These are phyloP conservation scores for Circinella minor DNA, from an alignment of 371 early-diverging fungal genomes.

Conservation along the genomic window DNA sequence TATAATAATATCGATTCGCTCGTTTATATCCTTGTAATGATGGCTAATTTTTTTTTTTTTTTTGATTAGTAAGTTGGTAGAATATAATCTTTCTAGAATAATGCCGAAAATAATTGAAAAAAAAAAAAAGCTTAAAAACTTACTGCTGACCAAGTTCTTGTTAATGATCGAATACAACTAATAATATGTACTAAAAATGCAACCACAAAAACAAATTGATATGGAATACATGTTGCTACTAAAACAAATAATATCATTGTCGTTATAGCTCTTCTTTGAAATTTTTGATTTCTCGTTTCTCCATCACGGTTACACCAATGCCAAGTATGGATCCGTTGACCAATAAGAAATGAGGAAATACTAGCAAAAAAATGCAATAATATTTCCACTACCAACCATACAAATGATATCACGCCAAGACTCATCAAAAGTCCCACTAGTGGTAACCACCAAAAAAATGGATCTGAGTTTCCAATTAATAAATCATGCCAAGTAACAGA, in stretches of 20 bases:
- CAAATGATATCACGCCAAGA: constrained; percentile 53
- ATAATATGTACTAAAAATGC: constrained; percentile 77
- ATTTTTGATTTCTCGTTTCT: constrained; percentile 41
- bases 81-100: neutral
- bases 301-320: constrained; percentile 25
- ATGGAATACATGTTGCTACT: constrained; percentile 78
- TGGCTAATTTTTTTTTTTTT: neutral
- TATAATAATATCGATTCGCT: constrained; percentile 62
- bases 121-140: constrained; percentile 12
- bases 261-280: constrained; percentile 60
- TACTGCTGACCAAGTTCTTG: constrained; percentile 45
- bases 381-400: constrained; percentile 50
- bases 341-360: constrained; percentile 13
- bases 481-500: constrained; percentile 46
- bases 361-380: constrained; percentile 22
- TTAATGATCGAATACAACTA: constrained; percentile 63
- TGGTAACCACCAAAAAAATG: constrained; percentile 71
- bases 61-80: too few relatives aligned
- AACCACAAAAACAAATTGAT: constrained; percentile 83
- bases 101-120: neutral
- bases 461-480: constrained; percentile 59
- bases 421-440: constrained; percentile 54
- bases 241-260: constrained; percentile 63
- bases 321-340: constrained; percentile 1
- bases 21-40: constrained; percentile 22